Conservation (phyloP, 176 grass and related monocot species). For the Oryza meyeriana region DNA sequence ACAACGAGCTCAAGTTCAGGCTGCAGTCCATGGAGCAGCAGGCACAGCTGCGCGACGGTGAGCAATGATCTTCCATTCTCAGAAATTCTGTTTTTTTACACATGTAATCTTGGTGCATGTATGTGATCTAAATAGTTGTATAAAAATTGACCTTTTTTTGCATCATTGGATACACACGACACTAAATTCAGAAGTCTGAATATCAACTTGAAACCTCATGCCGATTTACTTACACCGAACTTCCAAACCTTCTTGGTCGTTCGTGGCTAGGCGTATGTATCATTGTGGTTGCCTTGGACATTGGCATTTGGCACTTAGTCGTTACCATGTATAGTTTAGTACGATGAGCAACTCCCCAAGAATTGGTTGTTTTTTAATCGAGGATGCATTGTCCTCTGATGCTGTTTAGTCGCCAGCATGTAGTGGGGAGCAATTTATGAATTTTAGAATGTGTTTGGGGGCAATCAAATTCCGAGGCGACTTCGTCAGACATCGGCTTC, state of each 20-base stretch:
- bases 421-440: slow-evolving; percentile 24
- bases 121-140: not conserved
- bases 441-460: slow-evolving; percentile 22
- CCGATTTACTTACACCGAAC: not conserved
- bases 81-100: not conserved
- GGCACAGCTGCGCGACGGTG: slow-evolving; percentile 88
- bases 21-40: slow-evolving; percentile 98
- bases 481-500: slow-evolving; percentile 35
- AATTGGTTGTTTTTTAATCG: slow-evolving; percentile 1
- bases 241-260: not conserved
- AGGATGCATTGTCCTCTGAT: slow-evolving; percentile 9
- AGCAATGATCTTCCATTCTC: slow-evolving; percentile 1
- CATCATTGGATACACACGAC: not conserved
- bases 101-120: not conserved
- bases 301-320: slow-evolving; percentile 18
- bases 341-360: slow-evolving; percentile 8
- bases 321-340: slow-evolving; percentile 22
- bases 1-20: slow-evolving; percentile 91
- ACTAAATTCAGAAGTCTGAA: not conserved
- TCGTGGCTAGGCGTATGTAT: slow-evolving; percentile 18
- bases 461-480: slow-evolving; percentile 14
- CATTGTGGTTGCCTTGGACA: not conserved
- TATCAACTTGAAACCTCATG: not conserved
- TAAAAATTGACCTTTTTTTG: not conserved
- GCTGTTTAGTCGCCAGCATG: slow-evolving; percentile 39